Conservation (phyloP, 306 rosid species). For the Fragaria ananassa region DNA sequence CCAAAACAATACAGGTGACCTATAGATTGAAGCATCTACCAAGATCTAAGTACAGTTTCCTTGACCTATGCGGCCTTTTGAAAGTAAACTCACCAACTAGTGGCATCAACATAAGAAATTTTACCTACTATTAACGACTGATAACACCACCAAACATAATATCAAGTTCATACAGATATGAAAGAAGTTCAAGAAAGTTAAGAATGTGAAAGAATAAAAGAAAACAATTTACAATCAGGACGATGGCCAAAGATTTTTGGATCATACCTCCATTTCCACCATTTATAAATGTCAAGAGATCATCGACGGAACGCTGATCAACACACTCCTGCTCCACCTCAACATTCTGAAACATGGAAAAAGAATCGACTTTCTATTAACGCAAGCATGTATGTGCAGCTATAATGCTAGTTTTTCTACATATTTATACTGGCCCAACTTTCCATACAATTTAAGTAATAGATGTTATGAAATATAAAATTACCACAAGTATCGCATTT, state of each 20-base stretch:
- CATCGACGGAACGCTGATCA: conserved; percentile 88
- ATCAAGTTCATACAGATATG: conserved; percentile 1
- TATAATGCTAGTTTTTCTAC: neutral
- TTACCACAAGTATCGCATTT: conserved; percentile 33
- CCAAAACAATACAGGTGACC: neutral
- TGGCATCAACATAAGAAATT: conserved; percentile 10
- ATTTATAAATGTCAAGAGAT: conserved; percentile 81
- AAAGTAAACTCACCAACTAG: conserved; percentile 4
- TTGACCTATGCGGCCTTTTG: neutral
- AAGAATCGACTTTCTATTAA: conserved; percentile 14
- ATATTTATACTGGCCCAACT: conserved; percentile 10
- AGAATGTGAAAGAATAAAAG: conserved; percentile 15
- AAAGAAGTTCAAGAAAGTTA: conserved; percentile 5
- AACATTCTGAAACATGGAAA: conserved; percentile 52
- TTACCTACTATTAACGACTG: neutral
- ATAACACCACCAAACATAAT: neutral
- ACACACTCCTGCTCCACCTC: conserved; percentile 70
- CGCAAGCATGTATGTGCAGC: conserved; percentile 14
- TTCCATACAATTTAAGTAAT: conserved; percentile 24
- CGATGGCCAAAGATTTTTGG: neutral
- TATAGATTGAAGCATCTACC: neutral
- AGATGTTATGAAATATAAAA: conserved; percentile 18
- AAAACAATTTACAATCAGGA: conserved; percentile 4
- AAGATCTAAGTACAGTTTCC: neutral
- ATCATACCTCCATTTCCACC: conserved; percentile 63